Base-by-base conservation (phyloP, 306 rosid species). In the Sophora flavescens region DNA sequence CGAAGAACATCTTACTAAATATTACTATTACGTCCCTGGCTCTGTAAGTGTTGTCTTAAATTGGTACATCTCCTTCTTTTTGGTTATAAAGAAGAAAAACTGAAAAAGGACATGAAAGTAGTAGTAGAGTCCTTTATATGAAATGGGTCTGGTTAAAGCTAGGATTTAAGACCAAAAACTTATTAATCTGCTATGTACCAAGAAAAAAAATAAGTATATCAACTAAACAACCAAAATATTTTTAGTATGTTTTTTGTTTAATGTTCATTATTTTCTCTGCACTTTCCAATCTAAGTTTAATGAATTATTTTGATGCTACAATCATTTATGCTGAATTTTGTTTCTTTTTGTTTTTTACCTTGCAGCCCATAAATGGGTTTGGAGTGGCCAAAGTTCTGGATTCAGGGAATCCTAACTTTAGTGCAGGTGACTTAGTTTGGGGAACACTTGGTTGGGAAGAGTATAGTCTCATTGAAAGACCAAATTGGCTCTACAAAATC, bases 381-480 rank as follows among this genome's bases (percentile, higher is more conserved):
- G 85, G 85, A 62, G 85, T 89, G 32, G 82, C 84, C 6, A 80
- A 81, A 77, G 89, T 89, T 16, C 13, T 91, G 82, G 90, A 85
- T 42, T 91, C 96, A 51, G 84, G 82, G 42, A 58, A 89, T 82
- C 64, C 91, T 39, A 67, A 77, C 26, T 89, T 82, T 28, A 78
- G 75, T 17, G 68, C 39, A 70, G 93, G 93, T 15, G 93, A 91
- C 38, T 75, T 85, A 0, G 72, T 91, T 53, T 91, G 96, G 93
- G 96, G 96, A 48, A 57, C 48, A 1, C 82, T 88, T 2, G 81
- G 85, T 9, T 91, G 93, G 93, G 97, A 91, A 83, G 88, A 87
- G 33, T 89, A 84, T 53, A 82, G 87, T 44, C 54, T 89, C 64
- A 75, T 84, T 9, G 63, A 65, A 48, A 71, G 51, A 8, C 82